Conservation (phyloP, 2,329 filamentous ascomycete genomes). For the Colletotrichum sp. region DNA sequence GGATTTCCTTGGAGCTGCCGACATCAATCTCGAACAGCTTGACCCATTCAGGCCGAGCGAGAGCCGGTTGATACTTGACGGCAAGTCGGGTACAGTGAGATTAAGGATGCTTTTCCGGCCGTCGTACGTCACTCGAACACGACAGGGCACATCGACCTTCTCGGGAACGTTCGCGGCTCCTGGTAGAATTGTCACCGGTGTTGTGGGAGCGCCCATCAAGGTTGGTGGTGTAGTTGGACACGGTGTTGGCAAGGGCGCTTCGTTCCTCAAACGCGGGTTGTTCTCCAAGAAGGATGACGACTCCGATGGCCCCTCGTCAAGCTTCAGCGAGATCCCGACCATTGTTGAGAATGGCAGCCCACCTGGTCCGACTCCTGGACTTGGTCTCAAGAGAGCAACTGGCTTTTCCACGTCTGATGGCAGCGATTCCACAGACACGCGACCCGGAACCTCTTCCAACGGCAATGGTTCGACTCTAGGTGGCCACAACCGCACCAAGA, state of each 20-base stretch:
- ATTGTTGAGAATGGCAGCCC: conserved; percentile 50
- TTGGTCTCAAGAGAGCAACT: conserved; percentile 46
- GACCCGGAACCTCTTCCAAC: conserved; percentile 40
- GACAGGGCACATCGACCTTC: conserved; percentile 93
- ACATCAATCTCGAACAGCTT: conserved; percentile 78
- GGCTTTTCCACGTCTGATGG: conserved; percentile 32
- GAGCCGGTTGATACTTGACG: conserved; percentile 77
- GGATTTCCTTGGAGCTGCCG: conserved; percentile 81
- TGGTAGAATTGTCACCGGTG: conserved; percentile 83
- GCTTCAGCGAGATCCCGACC: conserved; percentile 35
- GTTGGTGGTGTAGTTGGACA: conserved; percentile 76
- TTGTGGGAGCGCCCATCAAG: conserved; percentile 91
- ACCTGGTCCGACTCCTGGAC: conserved; percentile 27
- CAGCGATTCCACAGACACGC: conserved; percentile 25
- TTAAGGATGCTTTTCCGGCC: conserved; percentile 91
- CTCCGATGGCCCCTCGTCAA: conserved; percentile 46
- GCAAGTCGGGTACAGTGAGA: conserved; percentile 84
- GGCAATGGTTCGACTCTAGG: conserved; percentile 27
- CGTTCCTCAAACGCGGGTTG: conserved; percentile 87
- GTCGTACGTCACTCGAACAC: conserved; percentile 83
- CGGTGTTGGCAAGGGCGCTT: conserved; percentile 86
- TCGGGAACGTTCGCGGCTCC: conserved; percentile 87
- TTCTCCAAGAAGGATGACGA: conserved; percentile 72
- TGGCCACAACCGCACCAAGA: conserved; percentile 58
- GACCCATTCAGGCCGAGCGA: conserved; percentile 87